These are phyloP conservation scores for Candida nitratophila DNA, from an alignment of 805 yeast species.

Conservation along the genomic window DNA sequence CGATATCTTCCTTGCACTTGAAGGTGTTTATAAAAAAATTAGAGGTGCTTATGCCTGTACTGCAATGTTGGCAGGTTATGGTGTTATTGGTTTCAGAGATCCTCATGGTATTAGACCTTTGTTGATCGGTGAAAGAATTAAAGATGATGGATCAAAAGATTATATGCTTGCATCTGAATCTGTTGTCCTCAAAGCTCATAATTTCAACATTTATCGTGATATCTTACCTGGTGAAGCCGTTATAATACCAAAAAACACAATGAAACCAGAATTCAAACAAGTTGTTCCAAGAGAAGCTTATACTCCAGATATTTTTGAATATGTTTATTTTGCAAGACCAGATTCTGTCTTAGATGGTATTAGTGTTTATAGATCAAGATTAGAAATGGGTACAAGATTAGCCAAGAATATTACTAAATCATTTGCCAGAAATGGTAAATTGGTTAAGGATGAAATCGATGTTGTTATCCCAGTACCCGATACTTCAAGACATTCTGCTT, in stretches of 20 bases:
- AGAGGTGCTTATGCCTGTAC: slow-evolving; percentile 98
- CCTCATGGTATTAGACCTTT: slow-evolving; percentile 96
- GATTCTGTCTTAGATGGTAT: slow-evolving; percentile 96
- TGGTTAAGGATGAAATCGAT: slow-evolving; percentile 58
- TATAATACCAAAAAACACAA: slow-evolving; percentile 72
- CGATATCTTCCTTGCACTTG: slow-evolving; percentile 81
- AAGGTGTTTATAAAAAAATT: slow-evolving; percentile 71
- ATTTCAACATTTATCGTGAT: slow-evolving; percentile 73
- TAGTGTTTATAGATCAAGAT: slow-evolving; percentile 85
- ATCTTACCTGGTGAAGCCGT: slow-evolving; percentile 95
- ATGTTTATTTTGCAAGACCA: slow-evolving; percentile 96
- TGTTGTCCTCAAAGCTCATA: slow-evolving; percentile 90
- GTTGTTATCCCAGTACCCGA: slow-evolving; percentile 98
- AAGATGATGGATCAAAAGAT: slow-evolving; percentile 65
- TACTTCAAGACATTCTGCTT: slow-evolving; percentile 92
- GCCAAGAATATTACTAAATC: slow-evolving; percentile 58
- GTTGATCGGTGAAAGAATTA: slow-evolving; percentile 73
- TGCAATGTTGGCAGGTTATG: slow-evolving; percentile 94
- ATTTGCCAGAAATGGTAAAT: slow-evolving; percentile 32
- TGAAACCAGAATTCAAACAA: slow-evolving; percentile 75
- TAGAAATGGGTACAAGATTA: slow-evolving; percentile 88
- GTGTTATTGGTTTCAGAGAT: slow-evolving; percentile 92
- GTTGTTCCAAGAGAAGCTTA: slow-evolving; percentile 71
- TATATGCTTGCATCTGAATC: slow-evolving; percentile 95
- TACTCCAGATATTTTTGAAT: slow-evolving; percentile 95